These are phyloP conservation scores for Fusarium pseudograminearum DNA, from an alignment of 2,329 filamentous ascomycete genomes.

Conservation along the genomic window DNA sequence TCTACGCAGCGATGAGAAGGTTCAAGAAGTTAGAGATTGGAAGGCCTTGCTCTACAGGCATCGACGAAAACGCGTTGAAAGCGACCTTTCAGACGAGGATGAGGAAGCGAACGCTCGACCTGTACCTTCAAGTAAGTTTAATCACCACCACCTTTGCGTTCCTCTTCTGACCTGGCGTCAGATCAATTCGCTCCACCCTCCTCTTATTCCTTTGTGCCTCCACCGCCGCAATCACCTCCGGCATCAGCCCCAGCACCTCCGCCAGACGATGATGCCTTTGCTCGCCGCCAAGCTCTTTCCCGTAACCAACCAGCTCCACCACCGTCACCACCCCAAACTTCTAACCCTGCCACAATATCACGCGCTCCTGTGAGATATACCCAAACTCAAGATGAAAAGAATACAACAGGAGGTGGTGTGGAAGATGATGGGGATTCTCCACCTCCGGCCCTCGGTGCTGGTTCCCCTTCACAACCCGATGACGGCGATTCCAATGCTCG, in stretches of 20 bases:
- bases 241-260: slow-evolving; percentile 60
- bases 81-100: slow-evolving; percentile 55
- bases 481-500: slow-evolving; percentile 57
- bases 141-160: not conserved
- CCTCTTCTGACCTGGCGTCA: slow-evolving; percentile 48
- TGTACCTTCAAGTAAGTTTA: slow-evolving; percentile 52
- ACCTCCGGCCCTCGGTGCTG: slow-evolving; percentile 63
- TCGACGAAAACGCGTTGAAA: slow-evolving; percentile 60
- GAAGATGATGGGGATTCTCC: slow-evolving; percentile 58
- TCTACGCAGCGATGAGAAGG: slow-evolving; percentile 83
- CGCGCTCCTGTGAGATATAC: slow-evolving; percentile 82
- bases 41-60: slow-evolving; percentile 83
- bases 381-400: slow-evolving; percentile 42
- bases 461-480: slow-evolving; percentile 51
- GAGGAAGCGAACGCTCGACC: slow-evolving; percentile 51
- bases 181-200: slow-evolving; percentile 71
- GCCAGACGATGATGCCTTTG: slow-evolving; percentile 75
- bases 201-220: slow-evolving; percentile 68
- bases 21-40: slow-evolving; percentile 85
- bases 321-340: slow-evolving; percentile 55
- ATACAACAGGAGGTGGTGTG: slow-evolving; percentile 56
- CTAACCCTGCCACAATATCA: slow-evolving; percentile 73
- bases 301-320: slow-evolving; percentile 53
- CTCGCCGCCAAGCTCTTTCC: slow-evolving; percentile 70
- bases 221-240: slow-evolving; percentile 62